Evolutionary conservation across 257 asterid species (phyloP), one percentile per base, ranked within the genome.

Genomic region (Lycium barbarum): DNA sequence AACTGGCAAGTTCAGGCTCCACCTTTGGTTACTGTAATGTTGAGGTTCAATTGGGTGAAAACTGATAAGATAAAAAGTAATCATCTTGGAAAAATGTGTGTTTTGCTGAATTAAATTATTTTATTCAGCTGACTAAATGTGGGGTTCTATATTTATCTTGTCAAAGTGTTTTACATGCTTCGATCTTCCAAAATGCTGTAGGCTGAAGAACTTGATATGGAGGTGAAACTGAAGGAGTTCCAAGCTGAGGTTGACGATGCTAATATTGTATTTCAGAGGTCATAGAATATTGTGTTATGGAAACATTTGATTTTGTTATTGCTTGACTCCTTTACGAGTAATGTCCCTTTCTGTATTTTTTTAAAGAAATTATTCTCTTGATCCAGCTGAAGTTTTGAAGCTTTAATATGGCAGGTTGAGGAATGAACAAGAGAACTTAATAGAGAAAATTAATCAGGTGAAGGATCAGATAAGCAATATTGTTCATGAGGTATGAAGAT

Each of bases 181-280:
- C 79, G 79, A 85, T 74, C 67, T 61, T 86, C 73, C 87, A 85
- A 83, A 87, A 89, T 86, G 55, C 84, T 88, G 68, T 86, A 96
- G 99, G 98, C 95, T 70, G 99, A 95, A 90, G 97, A 93, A 83
- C 90, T 61, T 84, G 97, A 92, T 89, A 88, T 93, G 91, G 93
- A 91, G 90, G 91, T 88, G 88, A 94, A 80, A 84, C 79, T 91
- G 33, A 89, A 84, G 88, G 90, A 87, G 85, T 93, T 97, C 86
- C 96, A 94, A 89, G 87, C 61, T 82, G 92, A 90, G 85, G 86
- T 94, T 71, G 90, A 90, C 22, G 88, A 91, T 82, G 95, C 89
- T 68, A 84, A 87, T 59, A 84, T 18, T 82, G 74, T 82, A 78
- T 71, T 80, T 87, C 91, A 85, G 83, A 96, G 98, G 99, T 96